These are phyloP conservation scores for Populus pruinosa DNA, from an alignment of 345 rosid species.

Conservation along the genomic window DNA sequence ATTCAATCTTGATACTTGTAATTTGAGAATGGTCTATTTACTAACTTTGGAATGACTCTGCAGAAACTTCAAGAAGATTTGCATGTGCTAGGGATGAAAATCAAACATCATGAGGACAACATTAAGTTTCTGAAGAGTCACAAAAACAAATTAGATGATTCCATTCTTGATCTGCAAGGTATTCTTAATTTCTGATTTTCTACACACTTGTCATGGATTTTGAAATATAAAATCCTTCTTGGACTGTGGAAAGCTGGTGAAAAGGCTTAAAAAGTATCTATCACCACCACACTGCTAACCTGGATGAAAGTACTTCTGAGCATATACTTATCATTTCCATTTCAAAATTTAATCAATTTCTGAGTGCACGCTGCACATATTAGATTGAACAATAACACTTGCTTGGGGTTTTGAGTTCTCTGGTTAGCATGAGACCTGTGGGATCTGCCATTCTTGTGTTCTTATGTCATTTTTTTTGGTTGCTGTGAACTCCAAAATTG, in stretches of 20 bases:
- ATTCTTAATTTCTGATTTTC: not conserved
- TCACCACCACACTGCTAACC: not conserved
- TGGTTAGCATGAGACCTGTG: too few species aligned
- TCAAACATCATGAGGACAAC: constrained; percentile 66
- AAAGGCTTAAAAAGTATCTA: not conserved
- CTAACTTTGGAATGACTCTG: constrained; percentile 6
- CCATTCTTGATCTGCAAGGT: constrained; percentile 70
- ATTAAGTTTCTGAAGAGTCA: constrained; percentile 45
- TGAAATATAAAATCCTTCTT: not conserved
- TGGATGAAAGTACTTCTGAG: not conserved
- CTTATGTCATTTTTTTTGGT: not conserved
- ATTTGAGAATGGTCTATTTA: not conserved
- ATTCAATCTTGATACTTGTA: not conserved
- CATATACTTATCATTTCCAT: not conserved
- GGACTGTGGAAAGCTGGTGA: constrained; percentile 1
- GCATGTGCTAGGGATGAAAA: constrained; percentile 48
- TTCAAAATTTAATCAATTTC: not conserved
- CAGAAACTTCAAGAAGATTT: constrained; percentile 77
- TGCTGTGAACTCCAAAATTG: not conserved
- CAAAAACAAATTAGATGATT: constrained; percentile 54
- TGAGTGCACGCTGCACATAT: not conserved
- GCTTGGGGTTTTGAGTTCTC: not conserved
- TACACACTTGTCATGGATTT: not conserved
- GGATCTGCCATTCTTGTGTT: too few species aligned
- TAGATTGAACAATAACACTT: not conserved